These are phyloP conservation scores for Calonectria hongkongensis DNA, from an alignment of 2,329 filamentous ascomycete species.

Conservation along the genomic window DNA sequence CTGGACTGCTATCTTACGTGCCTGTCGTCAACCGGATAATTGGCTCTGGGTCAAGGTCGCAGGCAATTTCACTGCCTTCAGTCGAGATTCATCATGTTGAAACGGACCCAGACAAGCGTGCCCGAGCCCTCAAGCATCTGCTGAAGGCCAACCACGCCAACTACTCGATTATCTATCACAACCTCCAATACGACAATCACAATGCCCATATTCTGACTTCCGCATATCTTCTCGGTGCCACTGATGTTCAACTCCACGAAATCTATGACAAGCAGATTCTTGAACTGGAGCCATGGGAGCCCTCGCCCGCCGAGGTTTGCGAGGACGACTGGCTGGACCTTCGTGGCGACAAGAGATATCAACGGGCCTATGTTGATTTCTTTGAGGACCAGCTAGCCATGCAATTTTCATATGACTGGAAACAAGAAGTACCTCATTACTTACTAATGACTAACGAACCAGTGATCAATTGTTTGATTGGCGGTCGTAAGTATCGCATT, in stretches of 20 bases:
- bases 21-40: slow-evolving; percentile 55
- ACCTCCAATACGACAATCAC: slow-evolving; percentile 87
- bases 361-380: slow-evolving; percentile 94
- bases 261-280: slow-evolving; percentile 88
- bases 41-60: slow-evolving; percentile 50
- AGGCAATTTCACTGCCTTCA: slow-evolving; percentile 75
- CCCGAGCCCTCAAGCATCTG: slow-evolving; percentile 91
- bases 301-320: slow-evolving; percentile 89
- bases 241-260: slow-evolving; percentile 81
- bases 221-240: slow-evolving; percentile 89
- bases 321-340: slow-evolving; percentile 91
- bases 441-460: slow-evolving; percentile 85
- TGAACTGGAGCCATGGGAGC: slow-evolving; percentile 85
- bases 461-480: slow-evolving; percentile 86
- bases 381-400: slow-evolving; percentile 93
- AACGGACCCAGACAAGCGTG: slow-evolving; percentile 84
- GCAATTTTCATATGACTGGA: slow-evolving; percentile 88
- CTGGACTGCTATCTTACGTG: slow-evolving; percentile 59
- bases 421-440: slow-evolving; percentile 83
- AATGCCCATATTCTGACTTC: slow-evolving; percentile 87
- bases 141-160: slow-evolving; percentile 94
- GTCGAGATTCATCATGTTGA: slow-evolving; percentile 88
- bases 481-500: slow-evolving; percentile 77
- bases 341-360: slow-evolving; percentile 86
- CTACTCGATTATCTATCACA: slow-evolving; percentile 87